These are phyloP conservation scores for Diaporthe ampelina DNA, from an alignment of 2,329 filamentous ascomycete species.

Conservation along the genomic window DNA sequence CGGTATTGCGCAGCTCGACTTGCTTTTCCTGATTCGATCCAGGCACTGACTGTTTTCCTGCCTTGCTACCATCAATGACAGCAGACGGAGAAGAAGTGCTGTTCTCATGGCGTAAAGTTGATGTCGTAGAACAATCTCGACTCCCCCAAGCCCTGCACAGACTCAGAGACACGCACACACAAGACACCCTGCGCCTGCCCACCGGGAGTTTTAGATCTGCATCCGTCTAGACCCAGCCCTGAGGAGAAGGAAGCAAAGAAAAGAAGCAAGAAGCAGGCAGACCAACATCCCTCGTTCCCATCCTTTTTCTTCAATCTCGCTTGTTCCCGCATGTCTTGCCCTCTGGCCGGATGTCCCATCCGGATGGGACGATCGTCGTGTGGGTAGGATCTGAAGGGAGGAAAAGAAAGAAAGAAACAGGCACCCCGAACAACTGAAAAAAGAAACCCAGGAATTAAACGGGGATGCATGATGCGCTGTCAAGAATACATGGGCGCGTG, in stretches of 20 bases:
- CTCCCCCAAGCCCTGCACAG: not conserved
- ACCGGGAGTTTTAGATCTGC: conserved; percentile 29
- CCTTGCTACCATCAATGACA: not conserved
- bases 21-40: conserved; percentile 1
- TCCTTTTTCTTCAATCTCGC: conserved; percentile 28
- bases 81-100: not conserved
- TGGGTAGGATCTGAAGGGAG: conserved; percentile 9
- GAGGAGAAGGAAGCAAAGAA: not conserved
- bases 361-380: conserved; percentile 1
- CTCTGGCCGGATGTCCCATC: conserved; percentile 24
- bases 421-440: not conserved
- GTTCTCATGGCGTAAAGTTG: conserved; percentile 16
- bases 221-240: conserved; percentile 24
- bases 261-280: not conserved
- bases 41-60: not conserved
- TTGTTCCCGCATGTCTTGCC: conserved; percentile 34
- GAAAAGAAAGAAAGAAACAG: not conserved
- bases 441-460: conserved; percentile 20
- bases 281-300: not conserved
- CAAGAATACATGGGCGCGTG: conserved; percentile 24
- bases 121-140: conserved; percentile 33
- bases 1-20: conserved; percentile 4
- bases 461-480: conserved; percentile 29
- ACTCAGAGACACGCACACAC: not conserved
- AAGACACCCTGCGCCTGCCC: not conserved